Base-by-base conservation (phyloP, 345 rosid genomes). In the Limnanthes douglasii region DNA sequence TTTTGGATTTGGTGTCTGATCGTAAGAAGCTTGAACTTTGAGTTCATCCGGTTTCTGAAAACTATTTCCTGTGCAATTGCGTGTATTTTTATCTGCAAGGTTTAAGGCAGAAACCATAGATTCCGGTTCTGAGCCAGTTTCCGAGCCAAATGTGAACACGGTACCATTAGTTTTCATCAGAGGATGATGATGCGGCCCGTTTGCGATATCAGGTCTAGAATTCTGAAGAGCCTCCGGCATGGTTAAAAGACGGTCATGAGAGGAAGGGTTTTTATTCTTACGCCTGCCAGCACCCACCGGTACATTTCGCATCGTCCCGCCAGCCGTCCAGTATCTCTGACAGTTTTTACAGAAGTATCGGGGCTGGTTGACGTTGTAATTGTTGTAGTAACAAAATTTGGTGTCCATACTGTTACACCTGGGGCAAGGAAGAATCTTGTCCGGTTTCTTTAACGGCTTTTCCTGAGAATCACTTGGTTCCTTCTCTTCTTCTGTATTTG, bases 271-370 rank as follows among this genome's bases (percentile, higher is more conserved):
- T 59, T 76, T 80, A 59, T 69, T 80, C 68, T 74, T 85, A 34
- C 94, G 79, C 0, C 96, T 75, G 2, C 96, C 94, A 25, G 96
- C 76, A 5, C 96, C 96, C 0, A 85, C 71, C 0, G 94, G 86
- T 2, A 80, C 75, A 46, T 64, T 85, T 50, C 96, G 71, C 88
- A 76, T 73, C 34, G 85, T 65, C 21, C 95, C 95, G 19, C 95
- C 95, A 1, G 85, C 78, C 9, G 93, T 85, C 96, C 96, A 80
- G 54, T 85, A 85, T 52, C 96, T 68, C 41, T 85, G 93, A 52
- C 96, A 85, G 51, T 69, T 77, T 38, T 72, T 73, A 58, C 96
- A 85, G 56, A 76, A 80, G 66, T 85, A 74, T 24, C 96, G 74
- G 1, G 96, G 96, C 66, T 85, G 96, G 53, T 70, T 85, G 50